Percentiles rank a stretch among this genome's conserved stretches.
Conservation (phyloP, 306 rosid species). For the Begonia fuchsioides region DNA sequence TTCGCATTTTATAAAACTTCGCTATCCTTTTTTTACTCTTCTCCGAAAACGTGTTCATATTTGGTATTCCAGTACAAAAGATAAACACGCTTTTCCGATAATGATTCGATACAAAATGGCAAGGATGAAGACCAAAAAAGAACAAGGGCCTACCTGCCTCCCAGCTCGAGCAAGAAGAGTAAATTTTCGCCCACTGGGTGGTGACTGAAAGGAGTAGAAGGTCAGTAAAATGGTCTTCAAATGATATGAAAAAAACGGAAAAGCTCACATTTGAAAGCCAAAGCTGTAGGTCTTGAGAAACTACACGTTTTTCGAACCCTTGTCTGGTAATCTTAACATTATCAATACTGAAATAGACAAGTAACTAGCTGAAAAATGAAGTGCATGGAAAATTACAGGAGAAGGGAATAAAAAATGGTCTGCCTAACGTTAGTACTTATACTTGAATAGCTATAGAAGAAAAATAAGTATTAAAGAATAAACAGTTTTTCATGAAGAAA, state of each 20-base stretch:
- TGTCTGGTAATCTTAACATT: constrained; percentile 63
- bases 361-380: background rate
- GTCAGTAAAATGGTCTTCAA: constrained; percentile 4
- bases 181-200: constrained; percentile 47
- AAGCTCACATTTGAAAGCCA: constrained; percentile 87
- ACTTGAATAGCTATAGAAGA: too few relatives aligned
- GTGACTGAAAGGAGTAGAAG: constrained; percentile 37
- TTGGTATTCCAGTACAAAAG: too few relatives aligned
- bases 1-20: too few relatives aligned
- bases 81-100: too few relatives aligned
- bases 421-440: too few relatives aligned
- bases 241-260: constrained; percentile 1
- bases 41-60: too few relatives aligned
- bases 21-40: too few relatives aligned
- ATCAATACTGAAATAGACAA: constrained; percentile 35
- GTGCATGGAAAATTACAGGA: background rate
- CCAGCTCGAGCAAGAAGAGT: constrained; percentile 95
- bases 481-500: too few relatives aligned
- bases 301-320: constrained; percentile 93
- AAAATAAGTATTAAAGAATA: too few relatives aligned
- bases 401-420: too few relatives aligned
- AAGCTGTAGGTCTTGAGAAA: constrained; percentile 75
- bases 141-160: constrained; percentile 49
- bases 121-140: too few relatives aligned
- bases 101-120: too few relatives aligned